Evolutionary conservation across 768 basidiomycete genomes (phyloP).

Genomic region (Tephrocybe rancida): DNA sequence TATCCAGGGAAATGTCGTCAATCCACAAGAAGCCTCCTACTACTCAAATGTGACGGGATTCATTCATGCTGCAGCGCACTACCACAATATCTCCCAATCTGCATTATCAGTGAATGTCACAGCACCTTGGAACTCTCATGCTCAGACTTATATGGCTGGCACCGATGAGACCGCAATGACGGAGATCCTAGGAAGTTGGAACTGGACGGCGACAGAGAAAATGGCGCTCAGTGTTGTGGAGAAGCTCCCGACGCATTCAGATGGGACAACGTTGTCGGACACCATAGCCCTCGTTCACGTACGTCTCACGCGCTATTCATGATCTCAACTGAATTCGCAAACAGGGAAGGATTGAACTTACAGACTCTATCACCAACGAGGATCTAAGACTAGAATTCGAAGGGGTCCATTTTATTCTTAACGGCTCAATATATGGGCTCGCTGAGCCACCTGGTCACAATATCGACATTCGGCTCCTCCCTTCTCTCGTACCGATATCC

Average conservation of each 20-base stretch:
- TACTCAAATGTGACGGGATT: slow-evolving; percentile 81
- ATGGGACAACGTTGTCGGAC: slow-evolving; percentile 36
- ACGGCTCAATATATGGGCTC: slow-evolving; percentile 79
- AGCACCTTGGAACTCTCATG: slow-evolving; percentile 51
- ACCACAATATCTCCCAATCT: slow-evolving; percentile 64
- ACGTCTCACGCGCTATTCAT: slow-evolving; percentile 25
- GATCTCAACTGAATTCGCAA: slow-evolving; percentile 3
- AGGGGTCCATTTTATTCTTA: slow-evolving; percentile 72
- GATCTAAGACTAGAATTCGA: slow-evolving; percentile 74
- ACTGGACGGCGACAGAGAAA: slow-evolving; percentile 68
- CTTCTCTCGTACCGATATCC: slow-evolving; percentile 61
- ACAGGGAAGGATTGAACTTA: slow-evolving; percentile 76
- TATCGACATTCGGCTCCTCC: slow-evolving; percentile 68
- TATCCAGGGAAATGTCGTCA: slow-evolving; percentile 43
- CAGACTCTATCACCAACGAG: slow-evolving; percentile 49
- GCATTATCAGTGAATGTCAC: slow-evolving; percentile 39
- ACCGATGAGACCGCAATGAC: slow-evolving; percentile 52
- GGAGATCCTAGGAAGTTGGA: slow-evolving; percentile 60
- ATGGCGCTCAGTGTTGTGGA: slow-evolving; percentile 69
- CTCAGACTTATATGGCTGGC: slow-evolving; percentile 50
- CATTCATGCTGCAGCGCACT: slow-evolving; percentile 61
- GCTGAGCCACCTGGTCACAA: slow-evolving; percentile 58
- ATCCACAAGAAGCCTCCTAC: slow-evolving; percentile 56
- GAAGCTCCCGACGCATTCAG: slow-evolving; percentile 43
- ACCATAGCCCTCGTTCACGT: slow-evolving; percentile 68